These are phyloP conservation scores for Hanseniaspora valbyensis DNA, from an alignment of 805 yeast species.

Conservation along the genomic window DNA sequence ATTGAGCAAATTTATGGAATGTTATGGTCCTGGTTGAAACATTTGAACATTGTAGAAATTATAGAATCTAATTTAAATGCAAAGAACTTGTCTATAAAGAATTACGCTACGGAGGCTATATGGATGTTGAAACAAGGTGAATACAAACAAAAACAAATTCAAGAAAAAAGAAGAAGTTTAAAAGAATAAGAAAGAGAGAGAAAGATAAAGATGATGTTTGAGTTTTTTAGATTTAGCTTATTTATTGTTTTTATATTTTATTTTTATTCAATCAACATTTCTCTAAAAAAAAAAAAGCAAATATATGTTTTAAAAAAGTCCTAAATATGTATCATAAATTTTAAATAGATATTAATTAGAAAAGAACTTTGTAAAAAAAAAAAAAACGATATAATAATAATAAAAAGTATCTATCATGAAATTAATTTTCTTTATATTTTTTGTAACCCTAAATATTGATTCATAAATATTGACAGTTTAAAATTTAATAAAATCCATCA, in stretches of 20 bases:
- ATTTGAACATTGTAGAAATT: slow-evolving; percentile 51
- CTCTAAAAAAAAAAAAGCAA: slow-evolving; percentile 10
- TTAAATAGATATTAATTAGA: no score
- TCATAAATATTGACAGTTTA: background rate
- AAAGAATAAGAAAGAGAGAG: background rate
- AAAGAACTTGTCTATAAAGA: slow-evolving; percentile 59
- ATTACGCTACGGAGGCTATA: slow-evolving; percentile 77
- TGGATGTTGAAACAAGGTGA: slow-evolving; percentile 70
- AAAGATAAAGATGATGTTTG: slow-evolving; percentile 15
- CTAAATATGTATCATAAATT: background rate
- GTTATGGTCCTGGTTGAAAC: slow-evolving; percentile 63
- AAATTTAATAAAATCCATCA: background rate
- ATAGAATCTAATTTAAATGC: slow-evolving; percentile 61
- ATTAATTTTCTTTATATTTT: background rate
- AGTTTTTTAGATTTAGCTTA: slow-evolving; percentile 9
- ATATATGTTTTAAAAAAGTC: slow-evolving; percentile 2
- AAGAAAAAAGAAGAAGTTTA: slow-evolving; percentile 9
- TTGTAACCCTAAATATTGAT: background rate
- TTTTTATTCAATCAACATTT: background rate
- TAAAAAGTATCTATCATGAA: no score
- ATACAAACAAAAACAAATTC: slow-evolving; percentile 20
- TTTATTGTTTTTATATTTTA: background rate
- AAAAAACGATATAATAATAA: no score
- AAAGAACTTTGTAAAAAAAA: no score
- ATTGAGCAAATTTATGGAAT: slow-evolving; percentile 31